Base-by-base conservation (phyloP, 2,329 filamentous ascomycete species). In the Teratosphaeria pseudoeucalypti region DNA sequence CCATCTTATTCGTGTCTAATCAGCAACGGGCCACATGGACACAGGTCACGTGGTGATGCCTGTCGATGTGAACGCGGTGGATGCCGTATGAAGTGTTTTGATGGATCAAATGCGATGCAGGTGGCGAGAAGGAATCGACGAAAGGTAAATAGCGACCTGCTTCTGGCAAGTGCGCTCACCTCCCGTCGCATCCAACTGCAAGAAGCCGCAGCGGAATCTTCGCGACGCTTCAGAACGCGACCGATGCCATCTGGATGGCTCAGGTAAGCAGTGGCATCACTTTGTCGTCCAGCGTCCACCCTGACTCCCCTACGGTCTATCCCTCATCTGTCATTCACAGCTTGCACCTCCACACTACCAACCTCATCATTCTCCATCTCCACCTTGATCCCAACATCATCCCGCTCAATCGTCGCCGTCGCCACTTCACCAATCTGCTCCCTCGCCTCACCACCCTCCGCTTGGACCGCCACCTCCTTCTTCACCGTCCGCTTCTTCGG, bases 401-500 rank as follows among this genome's bases (percentile, higher is more conserved):
- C 68, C 34, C 64, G 63, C 47, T 72, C 65, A 23, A 70, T 63
- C 56, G 67, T 64, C 14, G 64, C 64, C 47, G 66, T 61, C 57
- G 70, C 64, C 53, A 61, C 57, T 57, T 66, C 62, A 1, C 68
- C 64, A 16, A 67, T 65, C 29, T 63, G 65, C 2, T 62, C 65
- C 37, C 66, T 65, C 43, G 71, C 64, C 29, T 62, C 65, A 1
- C 63, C 64, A 47, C 67, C 66, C 49, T 72, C 65, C 2, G 68
- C 63, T 34, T 72, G 68, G 12, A 65, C 57, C 52, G 72, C 67
- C 5, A 66, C 58, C 23, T 71, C 73, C 53, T 70, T 69, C 66
- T 77, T 78, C 53, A 69, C 76, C 71, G 79, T 80, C 59, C 77
- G 73, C 72, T 78, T 85, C 64, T 79, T 79, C 37, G 72, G 73